Evolutionary conservation across 768 basidiomycete genomes (phyloP).

Genomic region (Stropharia rugosoannulata): DNA sequence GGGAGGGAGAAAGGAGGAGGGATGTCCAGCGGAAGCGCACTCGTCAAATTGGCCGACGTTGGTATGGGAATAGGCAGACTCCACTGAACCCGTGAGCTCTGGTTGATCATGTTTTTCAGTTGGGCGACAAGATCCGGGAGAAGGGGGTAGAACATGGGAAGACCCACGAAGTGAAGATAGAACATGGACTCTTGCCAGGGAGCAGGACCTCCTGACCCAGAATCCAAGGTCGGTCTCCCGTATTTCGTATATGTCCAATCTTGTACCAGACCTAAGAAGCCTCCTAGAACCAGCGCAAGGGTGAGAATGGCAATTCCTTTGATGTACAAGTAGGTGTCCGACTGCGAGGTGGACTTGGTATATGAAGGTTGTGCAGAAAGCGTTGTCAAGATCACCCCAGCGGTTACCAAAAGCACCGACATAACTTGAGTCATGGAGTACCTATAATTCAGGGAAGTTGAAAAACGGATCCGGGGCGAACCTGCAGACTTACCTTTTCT

Average conservation of each 20-base stretch:
- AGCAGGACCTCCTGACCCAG: constrained; percentile 12
- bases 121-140: constrained; percentile 51
- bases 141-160: constrained; percentile 74
- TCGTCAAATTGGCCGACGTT: constrained; percentile 16
- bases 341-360: constrained; percentile 10
- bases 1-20: constrained; percentile 31
- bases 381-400: constrained; percentile 79
- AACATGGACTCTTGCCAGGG: constrained; percentile 92
- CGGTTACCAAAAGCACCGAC: constrained; percentile 79
- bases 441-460: constrained; percentile 6
- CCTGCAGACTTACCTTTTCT: constrained; percentile 51
- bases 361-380: constrained; percentile 61
- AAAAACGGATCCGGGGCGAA: neutral
- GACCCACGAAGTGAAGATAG: constrained; percentile 79
- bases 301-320: constrained; percentile 74
- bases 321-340: constrained; percentile 48
- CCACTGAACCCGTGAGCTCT: constrained; percentile 33
- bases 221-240: constrained; percentile 23
- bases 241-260: constrained; percentile 71
- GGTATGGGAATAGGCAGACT: constrained; percentile 23
- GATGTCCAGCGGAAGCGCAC: constrained; percentile 28
- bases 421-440: constrained; percentile 48
- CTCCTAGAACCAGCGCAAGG: constrained; percentile 76
- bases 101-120: constrained; percentile 37
- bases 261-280: constrained; percentile 81